These are phyloP conservation scores for Paramecium octaurelia DNA, from an alignment of 73 alveolate genomes.

Conservation along the genomic window DNA sequence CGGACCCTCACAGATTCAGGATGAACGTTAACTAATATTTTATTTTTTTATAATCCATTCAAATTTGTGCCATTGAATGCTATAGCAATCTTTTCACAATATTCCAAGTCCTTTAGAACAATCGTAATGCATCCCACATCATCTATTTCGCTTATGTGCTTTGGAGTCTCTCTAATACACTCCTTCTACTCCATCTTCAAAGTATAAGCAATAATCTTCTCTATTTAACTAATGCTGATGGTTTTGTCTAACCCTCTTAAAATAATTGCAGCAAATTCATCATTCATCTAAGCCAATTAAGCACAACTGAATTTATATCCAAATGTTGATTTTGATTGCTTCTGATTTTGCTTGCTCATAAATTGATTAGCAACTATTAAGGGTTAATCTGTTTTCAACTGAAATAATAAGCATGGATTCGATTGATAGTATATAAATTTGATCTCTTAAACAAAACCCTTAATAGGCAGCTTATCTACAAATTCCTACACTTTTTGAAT, in stretches of 20 bases:
- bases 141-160: background rate
- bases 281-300: background rate
- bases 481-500: background rate
- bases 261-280: constrained; percentile 9
- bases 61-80: constrained; percentile 8
- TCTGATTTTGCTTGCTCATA: background rate
- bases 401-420: background rate
- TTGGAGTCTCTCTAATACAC: background rate
- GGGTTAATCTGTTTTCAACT: constrained; percentile 38
- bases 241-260: constrained; percentile 16
- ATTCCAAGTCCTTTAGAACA: background rate
- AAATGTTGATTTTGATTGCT: background rate
- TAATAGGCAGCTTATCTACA: background rate
- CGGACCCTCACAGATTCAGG: constrained; percentile 1
- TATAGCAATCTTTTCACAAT: background rate
- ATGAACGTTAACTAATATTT: constrained; percentile 39
- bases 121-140: constrained; percentile 14
- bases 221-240: background rate
- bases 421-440: background rate
- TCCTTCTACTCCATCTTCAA: background rate
- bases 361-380: background rate
- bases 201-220: background rate
- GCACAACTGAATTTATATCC: background rate
- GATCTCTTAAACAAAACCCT: background rate
- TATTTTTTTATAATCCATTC: background rate